phyloP scores from a whole-genome alignment of 345 rosid species.

The Bruguiera parviflora region DNA sequence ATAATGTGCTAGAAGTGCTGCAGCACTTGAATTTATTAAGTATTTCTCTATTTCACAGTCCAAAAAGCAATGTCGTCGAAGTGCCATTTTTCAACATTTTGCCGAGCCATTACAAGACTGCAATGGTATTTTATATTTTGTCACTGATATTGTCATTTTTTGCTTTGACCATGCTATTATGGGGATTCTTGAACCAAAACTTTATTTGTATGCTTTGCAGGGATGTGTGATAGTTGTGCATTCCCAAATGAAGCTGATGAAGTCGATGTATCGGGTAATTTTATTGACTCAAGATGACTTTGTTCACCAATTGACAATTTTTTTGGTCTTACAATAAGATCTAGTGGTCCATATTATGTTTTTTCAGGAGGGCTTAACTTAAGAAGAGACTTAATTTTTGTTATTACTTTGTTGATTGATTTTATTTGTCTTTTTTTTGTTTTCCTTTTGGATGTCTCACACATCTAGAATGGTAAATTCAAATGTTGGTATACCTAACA shows the following conservation, averaged over 20 bases:
- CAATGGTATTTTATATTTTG: slow-evolving; percentile 50
- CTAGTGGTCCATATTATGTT: too few species aligned
- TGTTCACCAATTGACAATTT: background rate
- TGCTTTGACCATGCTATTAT: slow-evolving; percentile 3
- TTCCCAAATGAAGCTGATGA: slow-evolving; percentile 62
- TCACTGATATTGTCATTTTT: background rate
- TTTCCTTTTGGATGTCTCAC: background rate
- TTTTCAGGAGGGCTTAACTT: too few species aligned
- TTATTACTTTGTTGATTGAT: background rate
- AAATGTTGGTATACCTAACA: background rate
- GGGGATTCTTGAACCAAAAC: slow-evolving; percentile 11
- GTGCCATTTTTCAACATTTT: slow-evolving; percentile 79
- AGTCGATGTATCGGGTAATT: slow-evolving; percentile 71
- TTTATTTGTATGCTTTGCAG: slow-evolving; percentile 33
- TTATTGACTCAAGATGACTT: slow-evolving; percentile 7
- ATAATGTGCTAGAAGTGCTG: background rate
- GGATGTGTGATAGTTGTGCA: slow-evolving; percentile 94
- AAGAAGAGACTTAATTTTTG: too few species aligned
- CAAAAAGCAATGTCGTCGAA: slow-evolving; percentile 76
- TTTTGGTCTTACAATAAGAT: too few species aligned
- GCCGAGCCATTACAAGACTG: slow-evolving; percentile 87
- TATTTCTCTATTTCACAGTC: slow-evolving; percentile 42
- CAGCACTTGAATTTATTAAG: background rate
- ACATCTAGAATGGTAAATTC: too few species aligned
- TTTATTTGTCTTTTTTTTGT: background rate